phyloP scores from a whole-genome alignment of 352 stramenopile genomes.

The Bremia lactucae region DNA sequence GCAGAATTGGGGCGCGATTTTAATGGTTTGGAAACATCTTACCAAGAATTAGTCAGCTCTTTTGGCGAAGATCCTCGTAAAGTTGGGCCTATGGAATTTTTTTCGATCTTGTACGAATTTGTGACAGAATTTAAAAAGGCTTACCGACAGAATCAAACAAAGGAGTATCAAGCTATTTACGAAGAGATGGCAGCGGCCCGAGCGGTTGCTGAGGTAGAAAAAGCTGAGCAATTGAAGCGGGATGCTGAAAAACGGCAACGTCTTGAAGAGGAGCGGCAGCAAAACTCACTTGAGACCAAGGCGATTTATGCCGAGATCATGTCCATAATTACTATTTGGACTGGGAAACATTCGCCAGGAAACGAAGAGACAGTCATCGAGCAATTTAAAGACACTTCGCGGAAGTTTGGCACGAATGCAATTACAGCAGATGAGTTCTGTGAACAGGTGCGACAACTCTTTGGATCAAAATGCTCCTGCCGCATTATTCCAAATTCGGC shows the following conservation, averaged over 20 bases:
- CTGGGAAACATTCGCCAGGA: slow-evolving; percentile 37
- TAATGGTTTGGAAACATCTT: slow-evolving; percentile 51
- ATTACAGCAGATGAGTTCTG: slow-evolving; percentile 69
- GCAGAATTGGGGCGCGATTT: slow-evolving; percentile 76
- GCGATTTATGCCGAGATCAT: slow-evolving; percentile 60
- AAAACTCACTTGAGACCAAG: slow-evolving; percentile 45
- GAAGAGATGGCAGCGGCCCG: slow-evolving; percentile 43
- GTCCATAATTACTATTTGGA: slow-evolving; percentile 46
- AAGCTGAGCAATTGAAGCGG: slow-evolving; percentile 30
- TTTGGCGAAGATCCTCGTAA: slow-evolving; percentile 80
- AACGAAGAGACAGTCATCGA: slow-evolving; percentile 41
- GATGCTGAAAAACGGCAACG: slow-evolving; percentile 46
- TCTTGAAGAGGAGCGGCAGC: slow-evolving; percentile 39
- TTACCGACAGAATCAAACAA: slow-evolving; percentile 81
- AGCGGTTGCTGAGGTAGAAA: slow-evolving; percentile 34
- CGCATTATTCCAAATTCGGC: slow-evolving; percentile 70
- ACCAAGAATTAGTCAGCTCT: slow-evolving; percentile 69
- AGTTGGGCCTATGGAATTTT: slow-evolving; percentile 75
- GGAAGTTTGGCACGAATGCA: slow-evolving; percentile 51
- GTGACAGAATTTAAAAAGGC: slow-evolving; percentile 83
- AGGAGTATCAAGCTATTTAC: slow-evolving; percentile 75
- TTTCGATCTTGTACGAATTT: slow-evolving; percentile 75
- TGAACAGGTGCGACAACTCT: slow-evolving; percentile 42
- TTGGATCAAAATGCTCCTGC: slow-evolving; percentile 60
- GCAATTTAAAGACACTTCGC: slow-evolving; percentile 47